These are phyloP conservation scores for Saprolegnia diclina DNA, from an alignment of 352 stramenopile species.

Conservation along the genomic window DNA sequence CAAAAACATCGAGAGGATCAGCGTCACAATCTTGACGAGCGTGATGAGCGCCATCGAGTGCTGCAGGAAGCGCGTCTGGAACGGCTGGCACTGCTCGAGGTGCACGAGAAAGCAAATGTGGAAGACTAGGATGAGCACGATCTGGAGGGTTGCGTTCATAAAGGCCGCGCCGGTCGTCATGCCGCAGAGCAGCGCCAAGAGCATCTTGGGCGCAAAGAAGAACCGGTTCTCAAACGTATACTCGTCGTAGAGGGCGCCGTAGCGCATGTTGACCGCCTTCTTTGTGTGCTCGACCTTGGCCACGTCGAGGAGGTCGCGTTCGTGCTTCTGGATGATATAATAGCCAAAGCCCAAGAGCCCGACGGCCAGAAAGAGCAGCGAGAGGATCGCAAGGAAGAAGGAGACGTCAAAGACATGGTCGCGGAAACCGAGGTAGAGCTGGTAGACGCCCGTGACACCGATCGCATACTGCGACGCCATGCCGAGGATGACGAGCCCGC, in stretches of 20 bases:
- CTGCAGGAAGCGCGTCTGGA: slow-evolving; percentile 73
- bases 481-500: slow-evolving; percentile 73
- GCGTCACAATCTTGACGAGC: slow-evolving; percentile 83
- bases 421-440: slow-evolving; percentile 74
- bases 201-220: slow-evolving; percentile 80
- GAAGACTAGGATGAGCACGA: slow-evolving; percentile 64
- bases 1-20: slow-evolving; percentile 78
- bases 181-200: slow-evolving; percentile 64
- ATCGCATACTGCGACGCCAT: slow-evolving; percentile 82
- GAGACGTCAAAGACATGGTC: slow-evolving; percentile 41
- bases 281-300: slow-evolving; percentile 78
- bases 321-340: slow-evolving; percentile 60
- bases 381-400: slow-evolving; percentile 55
- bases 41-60: slow-evolving; percentile 82
- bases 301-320: slow-evolving; percentile 72
- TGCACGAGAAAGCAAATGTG: slow-evolving; percentile 78
- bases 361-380: slow-evolving; percentile 55
- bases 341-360: slow-evolving; percentile 73
- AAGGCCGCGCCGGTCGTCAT: slow-evolving; percentile 78
- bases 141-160: slow-evolving; percentile 67
- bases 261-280: slow-evolving; percentile 70
- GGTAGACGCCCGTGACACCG: slow-evolving; percentile 69
- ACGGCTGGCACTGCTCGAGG: slow-evolving; percentile 77
- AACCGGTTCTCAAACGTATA: slow-evolving; percentile 82
- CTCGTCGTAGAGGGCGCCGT: slow-evolving; percentile 80